Base-by-base conservation (phyloP, 2,329 filamentous ascomycete species). In the Cordyceps cateniannulata region DNA sequence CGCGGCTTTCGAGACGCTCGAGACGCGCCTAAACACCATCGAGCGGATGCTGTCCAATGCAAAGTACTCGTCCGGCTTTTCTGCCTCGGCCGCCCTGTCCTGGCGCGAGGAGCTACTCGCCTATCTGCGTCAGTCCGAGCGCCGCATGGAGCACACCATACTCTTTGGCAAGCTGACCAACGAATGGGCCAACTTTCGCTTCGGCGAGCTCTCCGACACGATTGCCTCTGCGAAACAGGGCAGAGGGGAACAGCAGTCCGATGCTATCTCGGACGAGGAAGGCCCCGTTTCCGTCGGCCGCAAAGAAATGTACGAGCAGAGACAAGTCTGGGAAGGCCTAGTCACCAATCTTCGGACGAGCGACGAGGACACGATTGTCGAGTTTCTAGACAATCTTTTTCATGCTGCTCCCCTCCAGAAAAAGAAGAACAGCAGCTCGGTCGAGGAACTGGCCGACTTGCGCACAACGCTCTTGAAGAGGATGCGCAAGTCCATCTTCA, bases 351-450 rank as follows among this genome's bases (percentile, higher is more conserved):
- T 76, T 5, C 73, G 74, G 29, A 66, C 79, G 18, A 78, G 78
- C 3, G 76, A 86, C 63, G 68, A 70, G 9, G 64, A 63, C 3
- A 74, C 71, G 10, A 81, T 87, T 60, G 69, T 73, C 3, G 63
- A 68, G 8, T 86, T 84, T 65, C 77, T 87, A 1, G 70, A 76
- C 12, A 64, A 70, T 1, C 73, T 86, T 0, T 87, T 87, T 66
- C 49, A 54, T 22, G 12, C 49, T n/a, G 55, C 44, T 12, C 40
- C 55, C 12, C 49, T 22, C 9, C 29, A 59, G 20, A 50, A n/a
- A n/a, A n/a, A 55, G 3, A 48, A 59, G 3, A 10, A 22, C 1
- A n/a, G n/a, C 18, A 18, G 27, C 25, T 40, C 40, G 18, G n/a
- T 53, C 8, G 55, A 59, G 14, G 50, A 59, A 25, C 55, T 53